Conservation (phyloP, 495 filamentous ascomycete genomes). For the Aspergillus baeticus region DNA sequence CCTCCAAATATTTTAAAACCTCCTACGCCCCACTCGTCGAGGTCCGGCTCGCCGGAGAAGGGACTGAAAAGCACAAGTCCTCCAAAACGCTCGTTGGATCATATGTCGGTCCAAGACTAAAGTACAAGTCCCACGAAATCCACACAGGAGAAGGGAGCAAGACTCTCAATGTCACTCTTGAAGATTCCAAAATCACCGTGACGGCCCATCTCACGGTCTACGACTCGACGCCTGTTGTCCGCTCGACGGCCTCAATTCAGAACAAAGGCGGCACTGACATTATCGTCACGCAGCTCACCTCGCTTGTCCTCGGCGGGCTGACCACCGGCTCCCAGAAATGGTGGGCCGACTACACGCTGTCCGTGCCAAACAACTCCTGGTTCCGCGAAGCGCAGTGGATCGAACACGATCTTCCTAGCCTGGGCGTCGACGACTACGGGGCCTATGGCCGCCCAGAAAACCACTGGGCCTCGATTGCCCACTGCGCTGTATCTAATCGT, state of each 20-base stretch:
- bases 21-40: constrained; percentile 17
- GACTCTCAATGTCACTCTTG: constrained; percentile 7
- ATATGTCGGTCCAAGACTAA: constrained; percentile 15
- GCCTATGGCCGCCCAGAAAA: constrained; percentile 16
- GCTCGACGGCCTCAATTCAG: constrained; percentile 11
- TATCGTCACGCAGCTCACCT: constrained; percentile 16
- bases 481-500: constrained; percentile 17
- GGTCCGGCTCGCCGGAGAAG: constrained; percentile 20
- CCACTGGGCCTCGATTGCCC: constrained; percentile 10
- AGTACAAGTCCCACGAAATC: constrained; percentile 12
- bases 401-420: constrained; percentile 13
- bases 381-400: constrained; percentile 28
- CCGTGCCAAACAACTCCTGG: constrained; percentile 22
- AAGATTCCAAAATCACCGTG: constrained; percentile 11
- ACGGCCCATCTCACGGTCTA: constrained; percentile 15
- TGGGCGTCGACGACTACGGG: constrained; percentile 23
- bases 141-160: not conserved
- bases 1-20: constrained; percentile 10
- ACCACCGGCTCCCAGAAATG: constrained; percentile 16
- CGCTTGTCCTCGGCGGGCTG: constrained; percentile 20
- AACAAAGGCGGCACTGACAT: constrained; percentile 10
- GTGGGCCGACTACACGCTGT: constrained; percentile 19
- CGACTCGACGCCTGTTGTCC: constrained; percentile 8
- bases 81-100: constrained; percentile 18
- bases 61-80: constrained; percentile 17